Evolutionary conservation across 2,329 filamentous ascomycete species (phyloP).

Genomic region (Chrysosporium queenslandicum): DNA sequence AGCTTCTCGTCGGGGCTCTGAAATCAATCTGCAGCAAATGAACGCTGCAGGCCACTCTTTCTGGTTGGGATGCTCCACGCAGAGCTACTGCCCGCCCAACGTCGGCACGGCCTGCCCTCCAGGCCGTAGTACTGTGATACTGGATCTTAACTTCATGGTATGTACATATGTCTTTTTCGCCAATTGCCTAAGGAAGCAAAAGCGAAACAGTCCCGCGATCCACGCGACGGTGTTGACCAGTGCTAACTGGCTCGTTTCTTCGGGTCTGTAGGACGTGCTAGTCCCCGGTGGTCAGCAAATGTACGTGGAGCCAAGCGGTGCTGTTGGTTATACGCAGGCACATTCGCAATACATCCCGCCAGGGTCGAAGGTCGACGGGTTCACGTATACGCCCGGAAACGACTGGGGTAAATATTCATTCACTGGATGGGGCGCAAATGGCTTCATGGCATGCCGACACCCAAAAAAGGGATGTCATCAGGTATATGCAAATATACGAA

Average conservation of each 20-base stretch:
- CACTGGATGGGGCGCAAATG: conserved; percentile 28
- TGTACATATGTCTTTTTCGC: neutral
- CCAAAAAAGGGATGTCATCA: conserved; percentile 27
- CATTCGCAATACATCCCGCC: conserved; percentile 46
- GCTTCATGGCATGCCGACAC: conserved; percentile 39
- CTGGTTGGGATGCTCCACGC: conserved; percentile 40
- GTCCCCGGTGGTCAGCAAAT: conserved; percentile 56
- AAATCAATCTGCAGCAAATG: conserved; percentile 39
- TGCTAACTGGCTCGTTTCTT: conserved; percentile 10
- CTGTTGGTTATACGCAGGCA: conserved; percentile 46
- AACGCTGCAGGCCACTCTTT: conserved; percentile 43
- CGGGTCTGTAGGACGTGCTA: conserved; percentile 33
- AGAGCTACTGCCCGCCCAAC: conserved; percentile 42
- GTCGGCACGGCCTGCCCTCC: conserved; percentile 37
- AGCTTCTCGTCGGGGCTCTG: conserved; percentile 19
- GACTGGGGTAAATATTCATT: conserved; percentile 26
- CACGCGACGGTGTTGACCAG: no score
- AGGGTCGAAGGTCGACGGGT: conserved; percentile 44
- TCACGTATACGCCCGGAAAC: conserved; percentile 31
- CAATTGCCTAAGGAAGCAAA: neutral
- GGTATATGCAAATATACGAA: conserved; percentile 35
- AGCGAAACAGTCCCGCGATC: no score
- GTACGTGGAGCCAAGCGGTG: conserved; percentile 47
- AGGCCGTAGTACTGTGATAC: conserved; percentile 41
- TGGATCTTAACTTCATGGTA: conserved; percentile 31